Evolutionary conservation across 345 rosid genomes (phyloP).

Genomic region (Salix exigua): DNA sequence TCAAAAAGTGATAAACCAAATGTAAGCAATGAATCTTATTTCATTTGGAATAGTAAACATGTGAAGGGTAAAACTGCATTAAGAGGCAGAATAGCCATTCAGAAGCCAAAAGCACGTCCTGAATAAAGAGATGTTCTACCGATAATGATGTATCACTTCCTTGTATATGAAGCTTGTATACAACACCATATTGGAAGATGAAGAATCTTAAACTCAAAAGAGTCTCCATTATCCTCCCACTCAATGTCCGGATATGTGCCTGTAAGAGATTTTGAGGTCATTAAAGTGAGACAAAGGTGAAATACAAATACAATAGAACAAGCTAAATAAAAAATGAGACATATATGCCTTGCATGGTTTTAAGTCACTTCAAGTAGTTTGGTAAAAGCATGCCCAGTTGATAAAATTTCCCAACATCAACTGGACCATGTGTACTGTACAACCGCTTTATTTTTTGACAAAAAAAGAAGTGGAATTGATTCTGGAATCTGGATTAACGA

Average conservation of each 20-base stretch:
- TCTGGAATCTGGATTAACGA: background rate
- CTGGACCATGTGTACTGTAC: background rate
- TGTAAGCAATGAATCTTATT: background rate
- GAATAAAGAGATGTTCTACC: constrained; percentile 33
- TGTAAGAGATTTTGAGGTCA: constrained; percentile 26
- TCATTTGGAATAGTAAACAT: background rate
- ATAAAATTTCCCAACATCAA: background rate
- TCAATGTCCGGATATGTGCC: constrained; percentile 77
- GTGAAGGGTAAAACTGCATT: background rate
- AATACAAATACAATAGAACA: background rate
- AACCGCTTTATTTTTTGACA: too few relatives aligned
- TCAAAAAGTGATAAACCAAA: background rate
- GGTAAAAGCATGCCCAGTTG: background rate
- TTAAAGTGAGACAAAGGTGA: background rate
- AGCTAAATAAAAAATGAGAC: background rate
- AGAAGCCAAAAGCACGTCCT: background rate
- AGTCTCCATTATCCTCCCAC: constrained; percentile 90
- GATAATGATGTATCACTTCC: constrained; percentile 52
- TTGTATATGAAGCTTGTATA: constrained; percentile 74
- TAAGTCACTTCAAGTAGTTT: too few relatives aligned
- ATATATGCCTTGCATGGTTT: background rate
- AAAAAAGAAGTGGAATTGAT: background rate
- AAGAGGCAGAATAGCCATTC: background rate
- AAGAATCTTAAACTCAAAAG: constrained; percentile 80
- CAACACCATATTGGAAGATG: constrained; percentile 88